Percentiles rank a stretch among this genome's conserved stretches.
These are phyloP conservation scores for Globisporangium iwayamae DNA, from an alignment of 352 stramenopile species.

Conservation along the genomic window DNA sequence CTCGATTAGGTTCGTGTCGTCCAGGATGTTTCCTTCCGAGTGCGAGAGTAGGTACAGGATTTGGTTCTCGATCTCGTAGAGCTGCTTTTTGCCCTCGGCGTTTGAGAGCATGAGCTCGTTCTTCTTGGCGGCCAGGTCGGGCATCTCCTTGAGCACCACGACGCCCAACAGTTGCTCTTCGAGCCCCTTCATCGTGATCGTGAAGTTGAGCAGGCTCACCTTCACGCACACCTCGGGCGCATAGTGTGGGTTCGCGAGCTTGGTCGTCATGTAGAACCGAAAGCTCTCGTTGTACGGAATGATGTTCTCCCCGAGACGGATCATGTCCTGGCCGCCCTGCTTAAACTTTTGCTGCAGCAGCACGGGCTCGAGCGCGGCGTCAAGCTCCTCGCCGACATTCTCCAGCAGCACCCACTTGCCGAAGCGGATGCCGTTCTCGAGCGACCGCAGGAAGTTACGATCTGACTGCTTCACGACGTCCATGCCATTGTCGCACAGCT, in stretches of 20 bases:
- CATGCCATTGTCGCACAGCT: conserved; percentile 87
- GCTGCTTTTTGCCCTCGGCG: conserved; percentile 82
- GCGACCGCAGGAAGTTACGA: conserved; percentile 80
- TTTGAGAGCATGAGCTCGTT: conserved; percentile 89
- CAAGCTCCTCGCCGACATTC: conserved; percentile 88
- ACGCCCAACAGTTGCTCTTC: conserved; percentile 90
- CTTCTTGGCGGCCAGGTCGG: conserved; percentile 89
- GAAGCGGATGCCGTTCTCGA: conserved; percentile 90
- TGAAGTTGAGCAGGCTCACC: conserved; percentile 92
- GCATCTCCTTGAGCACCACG: conserved; percentile 87
- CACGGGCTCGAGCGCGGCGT: conserved; percentile 88
- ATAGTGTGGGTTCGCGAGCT: conserved; percentile 92
- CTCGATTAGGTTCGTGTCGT: conserved; percentile 92
- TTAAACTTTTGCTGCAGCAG: conserved; percentile 91
- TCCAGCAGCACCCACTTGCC: conserved; percentile 90
- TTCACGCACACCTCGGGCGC: conserved; percentile 90
- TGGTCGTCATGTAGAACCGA: conserved; percentile 91
- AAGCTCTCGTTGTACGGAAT: conserved; percentile 91
- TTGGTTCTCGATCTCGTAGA: conserved; percentile 92
- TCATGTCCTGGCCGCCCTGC: conserved; percentile 90
- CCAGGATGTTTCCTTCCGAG: conserved; percentile 90
- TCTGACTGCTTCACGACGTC: conserved; percentile 90
- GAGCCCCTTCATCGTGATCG: conserved; percentile 89
- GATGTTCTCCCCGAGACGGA: conserved; percentile 88
- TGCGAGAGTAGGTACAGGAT: conserved; percentile 90